These are phyloP conservation scores for Candida hungchunana DNA, from an alignment of 805 yeast genomes.

Conservation along the genomic window DNA sequence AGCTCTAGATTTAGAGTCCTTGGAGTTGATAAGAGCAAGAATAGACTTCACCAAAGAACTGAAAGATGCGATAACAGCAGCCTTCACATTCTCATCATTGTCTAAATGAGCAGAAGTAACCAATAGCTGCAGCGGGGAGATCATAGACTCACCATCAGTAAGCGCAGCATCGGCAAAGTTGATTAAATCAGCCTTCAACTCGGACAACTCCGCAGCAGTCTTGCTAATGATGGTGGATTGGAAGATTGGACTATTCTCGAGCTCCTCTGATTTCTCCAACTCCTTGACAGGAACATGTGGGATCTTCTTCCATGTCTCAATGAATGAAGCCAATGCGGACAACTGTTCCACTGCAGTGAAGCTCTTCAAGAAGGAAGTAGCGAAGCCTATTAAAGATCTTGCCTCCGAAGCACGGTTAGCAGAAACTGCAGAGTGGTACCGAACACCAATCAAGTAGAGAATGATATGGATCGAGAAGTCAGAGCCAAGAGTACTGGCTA, in stretches of 20 bases:
- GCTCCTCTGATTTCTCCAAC: conserved; percentile 26
- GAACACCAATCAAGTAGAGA: conserved; percentile 76
- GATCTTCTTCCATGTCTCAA: conserved; percentile 44
- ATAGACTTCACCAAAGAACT: conserved; percentile 20
- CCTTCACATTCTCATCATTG: conserved; percentile 10
- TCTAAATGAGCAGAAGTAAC: conserved; percentile 39
- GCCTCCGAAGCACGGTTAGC: conserved; percentile 65
- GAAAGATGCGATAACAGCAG: conserved; percentile 15
- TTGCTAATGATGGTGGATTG: conserved; percentile 54
- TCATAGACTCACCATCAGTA: conserved; percentile 33
- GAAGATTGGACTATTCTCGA: conserved; percentile 55
- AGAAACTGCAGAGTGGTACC: conserved; percentile 51
- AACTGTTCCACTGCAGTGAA: conserved; percentile 70
- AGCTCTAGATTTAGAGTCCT: conserved; percentile 19
- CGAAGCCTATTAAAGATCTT: conserved; percentile 64
- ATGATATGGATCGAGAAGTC: conserved; percentile 64
- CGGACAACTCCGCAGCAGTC: conserved; percentile 42
- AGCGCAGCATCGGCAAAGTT: conserved; percentile 47
- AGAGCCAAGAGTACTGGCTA: conserved; percentile 72
- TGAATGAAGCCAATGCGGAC: conserved; percentile 45
- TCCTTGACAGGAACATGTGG: conserved; percentile 31
- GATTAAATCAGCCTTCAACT: conserved; percentile 48
- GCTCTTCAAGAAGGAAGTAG: conserved; percentile 60
- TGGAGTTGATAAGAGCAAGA: conserved; percentile 18
- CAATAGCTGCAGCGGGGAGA: conserved; percentile 49